Base-by-base conservation (phyloP, 2,329 filamentous ascomycete species). In the Arthroderma sp. region DNA sequence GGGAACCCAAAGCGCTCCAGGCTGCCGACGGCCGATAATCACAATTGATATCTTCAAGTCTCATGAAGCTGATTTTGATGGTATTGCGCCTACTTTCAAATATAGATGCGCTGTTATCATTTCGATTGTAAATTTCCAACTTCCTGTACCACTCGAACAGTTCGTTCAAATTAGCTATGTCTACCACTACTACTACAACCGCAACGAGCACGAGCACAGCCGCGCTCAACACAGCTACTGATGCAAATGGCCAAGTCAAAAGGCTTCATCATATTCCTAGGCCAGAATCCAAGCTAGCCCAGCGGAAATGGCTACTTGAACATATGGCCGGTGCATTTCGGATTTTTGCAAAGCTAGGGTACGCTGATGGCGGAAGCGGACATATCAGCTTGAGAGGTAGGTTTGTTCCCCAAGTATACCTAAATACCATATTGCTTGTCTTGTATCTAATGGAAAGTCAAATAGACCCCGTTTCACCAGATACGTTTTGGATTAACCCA, bases 291-390 rank as follows among this genome's bases (percentile, higher is more conserved):
- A 39, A 39, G 22, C n/a, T 48, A 22, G 41, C 39, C 42, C 59
- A 69, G 49, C 58, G 68, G 28, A 59, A 63, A 38, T 69, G 65
- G 55, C 53, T 61, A 36, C 66, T 66, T 37, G 65, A 67, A 44
- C 62, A 51, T 9, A 34, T 6, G 51, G 48, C 53, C 10, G 53
- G 42, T 30, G 51, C 51, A 3, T 53, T 53, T 40, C 52, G 52
- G 38, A 47, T 53, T 29, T 54, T 55, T 40, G 52, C 52, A 7
- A 53, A 51, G 30, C 40, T 51, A 1, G 51, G 51, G n/a, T 51
- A 51, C 30, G 48, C 48, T 4, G 53, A 54, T 34, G 50, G 52
- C 15, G 49, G 40, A 7, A 50, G 47, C 9, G 50, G 53, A 3
- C 51, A 54, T 44, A 36, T 42, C n/a, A 33, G 29, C 4, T 11